These are phyloP conservation scores for Helotiales sp. DNA, from an alignment of 2,329 filamentous ascomycete species.

Conservation along the genomic window DNA sequence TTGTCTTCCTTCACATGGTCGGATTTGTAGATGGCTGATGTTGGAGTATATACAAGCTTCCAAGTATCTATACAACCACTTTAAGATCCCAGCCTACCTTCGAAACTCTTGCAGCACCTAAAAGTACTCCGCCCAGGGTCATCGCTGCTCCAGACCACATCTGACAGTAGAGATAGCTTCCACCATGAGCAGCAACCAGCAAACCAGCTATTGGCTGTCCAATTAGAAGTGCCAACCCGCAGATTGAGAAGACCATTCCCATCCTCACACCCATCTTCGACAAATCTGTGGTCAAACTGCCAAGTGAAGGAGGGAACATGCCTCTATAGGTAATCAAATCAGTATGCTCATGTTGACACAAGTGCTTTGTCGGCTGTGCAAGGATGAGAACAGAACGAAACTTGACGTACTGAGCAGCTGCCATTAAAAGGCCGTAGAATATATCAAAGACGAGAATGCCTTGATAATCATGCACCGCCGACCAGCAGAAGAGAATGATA, in stretches of 20 bases:
- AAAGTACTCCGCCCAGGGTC: constrained; percentile 35
- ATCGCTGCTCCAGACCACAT: constrained; percentile 20
- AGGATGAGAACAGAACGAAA: no score
- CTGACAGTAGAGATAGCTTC: constrained; percentile 25
- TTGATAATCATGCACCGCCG: constrained; percentile 40
- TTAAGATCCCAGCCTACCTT: constrained; percentile 15
- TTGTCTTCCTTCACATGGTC: no score
- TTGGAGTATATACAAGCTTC: background rate
- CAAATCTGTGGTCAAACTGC: constrained; percentile 50
- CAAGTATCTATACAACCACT: constrained; percentile 4
- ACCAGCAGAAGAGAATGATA: constrained; percentile 46
- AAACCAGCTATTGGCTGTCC: constrained; percentile 31
- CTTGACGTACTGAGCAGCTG: constrained; percentile 50
- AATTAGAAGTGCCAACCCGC: constrained; percentile 39
- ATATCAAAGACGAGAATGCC: constrained; percentile 49
- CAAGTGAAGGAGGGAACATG: constrained; percentile 50
- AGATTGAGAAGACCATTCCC: constrained; percentile 59
- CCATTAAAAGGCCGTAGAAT: constrained; percentile 50
- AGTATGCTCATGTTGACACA: no score
- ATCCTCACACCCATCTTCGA: constrained; percentile 54
- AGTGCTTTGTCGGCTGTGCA: no score
- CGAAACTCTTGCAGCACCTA: constrained; percentile 14
- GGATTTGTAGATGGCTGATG: no score
- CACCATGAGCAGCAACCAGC: constrained; percentile 22
- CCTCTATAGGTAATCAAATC: no score